These are phyloP conservation scores for Tribonema minus DNA, from an alignment of 108 stramenopile genomes.

Conservation along the genomic window DNA sequence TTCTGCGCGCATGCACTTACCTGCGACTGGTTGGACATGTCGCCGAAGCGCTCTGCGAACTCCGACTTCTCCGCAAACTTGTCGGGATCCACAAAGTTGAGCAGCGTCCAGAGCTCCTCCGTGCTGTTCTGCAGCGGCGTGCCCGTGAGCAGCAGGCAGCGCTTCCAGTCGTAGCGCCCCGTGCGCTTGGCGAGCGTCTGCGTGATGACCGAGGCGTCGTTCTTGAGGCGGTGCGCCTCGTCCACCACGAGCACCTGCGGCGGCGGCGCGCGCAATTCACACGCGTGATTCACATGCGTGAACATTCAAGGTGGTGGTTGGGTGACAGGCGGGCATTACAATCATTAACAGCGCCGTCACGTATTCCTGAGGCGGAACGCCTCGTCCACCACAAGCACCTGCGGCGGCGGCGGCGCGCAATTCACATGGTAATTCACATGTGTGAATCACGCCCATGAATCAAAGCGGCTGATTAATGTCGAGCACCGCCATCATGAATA, in stretches of 20 bases:
- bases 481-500: too few relatives aligned
- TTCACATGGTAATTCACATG: too few relatives aligned
- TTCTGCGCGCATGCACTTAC: too few relatives aligned
- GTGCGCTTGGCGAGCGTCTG: neutral
- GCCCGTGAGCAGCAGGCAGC: constrained; percentile 56
- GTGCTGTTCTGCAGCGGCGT: constrained; percentile 95
- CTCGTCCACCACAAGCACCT: constrained; percentile 88
- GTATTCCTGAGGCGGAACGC: constrained; percentile 65
- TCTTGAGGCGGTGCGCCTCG: constrained; percentile 74
- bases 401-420: too few relatives aligned
- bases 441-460: too few relatives aligned
- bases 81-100: constrained; percentile 47
- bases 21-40: too few relatives aligned
- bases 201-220: constrained; percentile 1
- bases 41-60: constrained; percentile 70
- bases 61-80: constrained; percentile 68
- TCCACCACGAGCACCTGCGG: constrained; percentile 88
- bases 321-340: too few relatives aligned
- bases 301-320: too few relatives aligned
- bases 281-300: too few relatives aligned
- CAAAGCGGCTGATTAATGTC: too few relatives aligned
- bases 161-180: neutral
- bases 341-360: constrained; percentile 15
- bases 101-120: constrained; percentile 79
- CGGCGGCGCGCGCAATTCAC: too few relatives aligned